Percentiles rank a stretch among this genome's conserved stretches.
These are phyloP conservation scores for Cyanidiococcus yangmingshanensis DNA, from an alignment of 23 red algal species.

Conservation along the genomic window DNA sequence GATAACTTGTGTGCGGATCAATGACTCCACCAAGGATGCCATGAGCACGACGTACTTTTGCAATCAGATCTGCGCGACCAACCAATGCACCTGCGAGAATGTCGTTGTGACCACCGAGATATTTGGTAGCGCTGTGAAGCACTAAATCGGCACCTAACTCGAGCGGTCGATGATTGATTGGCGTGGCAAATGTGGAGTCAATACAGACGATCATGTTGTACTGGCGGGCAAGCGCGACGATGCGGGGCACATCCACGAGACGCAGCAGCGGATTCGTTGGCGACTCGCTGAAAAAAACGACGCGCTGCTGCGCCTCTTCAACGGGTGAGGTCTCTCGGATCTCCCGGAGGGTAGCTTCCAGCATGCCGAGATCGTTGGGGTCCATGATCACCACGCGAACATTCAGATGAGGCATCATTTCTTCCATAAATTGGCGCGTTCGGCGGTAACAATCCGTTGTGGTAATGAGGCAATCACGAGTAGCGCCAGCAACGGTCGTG, in stretches of 20 bases:
- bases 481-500: conserved; percentile 33
- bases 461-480: conserved; percentile 48
- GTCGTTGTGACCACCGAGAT: conserved; percentile 94
- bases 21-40: conserved; percentile 91
- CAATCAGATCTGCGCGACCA: conserved; percentile 60
- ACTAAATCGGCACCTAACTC: conserved; percentile 77
- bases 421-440: conserved; percentile 86
- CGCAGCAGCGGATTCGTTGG: conserved; percentile 91
- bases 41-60: conserved; percentile 55
- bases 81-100: conserved; percentile 74
- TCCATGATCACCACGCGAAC: conserved; percentile 65
- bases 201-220: conserved; percentile 52
- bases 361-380: conserved; percentile 43
- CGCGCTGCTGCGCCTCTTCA: not conserved
- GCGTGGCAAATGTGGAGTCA: conserved; percentile 93
- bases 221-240: conserved; percentile 44
- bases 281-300: conserved; percentile 85
- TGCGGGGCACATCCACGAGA: conserved; percentile 64
- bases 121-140: conserved; percentile 94
- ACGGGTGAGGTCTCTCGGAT: conserved; percentile 2
- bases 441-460: conserved; percentile 98
- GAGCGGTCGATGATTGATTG: conserved; percentile 70
- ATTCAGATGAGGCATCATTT: conserved; percentile 81
- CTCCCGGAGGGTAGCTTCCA: conserved; percentile 30
- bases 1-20: conserved; percentile 86